Base-by-base conservation (phyloP, 306 rosid genomes). In the Cucumis cinereus region DNA sequence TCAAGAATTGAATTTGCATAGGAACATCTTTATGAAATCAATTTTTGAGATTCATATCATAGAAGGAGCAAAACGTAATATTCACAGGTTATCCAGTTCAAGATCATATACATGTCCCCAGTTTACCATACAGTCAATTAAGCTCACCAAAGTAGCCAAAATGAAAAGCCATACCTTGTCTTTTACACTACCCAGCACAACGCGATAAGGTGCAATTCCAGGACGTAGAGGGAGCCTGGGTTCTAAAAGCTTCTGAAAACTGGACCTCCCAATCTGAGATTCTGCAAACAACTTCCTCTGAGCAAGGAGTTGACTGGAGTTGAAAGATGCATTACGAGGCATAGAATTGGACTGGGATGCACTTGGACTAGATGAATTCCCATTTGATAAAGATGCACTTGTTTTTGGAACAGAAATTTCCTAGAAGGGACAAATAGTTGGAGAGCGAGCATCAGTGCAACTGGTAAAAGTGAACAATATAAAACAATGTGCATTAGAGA, bases 241-340 rank as follows among this genome's bases (percentile, higher is more conserved):
- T 82, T 93, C 98, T 79, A 93, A 85, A 78, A 93, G 98, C 89
- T 93, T 93, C 50, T 87, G 89, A 81, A 93, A 93, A 86, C 89
- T 89, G 83, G 95, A 88, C 85, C 84, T 85, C 82, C 98, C 94
- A 22, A 77, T 77, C 80, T 86, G 93, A 77, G 93, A 77, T 79
- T 88, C 93, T 14, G 88, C 80, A 79, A 79, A 83, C 59, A 79
- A 67, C 81, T 89, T 93, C 87, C 85, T 87, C 78, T 87, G 97
- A 81, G 79, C 80, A 78, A 75, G 80, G 36, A 75, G 84, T 80
- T 85, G 96, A 81, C 76, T 38, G 47, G 92, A 83, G 81, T 81
- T 89, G 82, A 79, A 78, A 63, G 95, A 77, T 45, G 86, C 23
- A 67, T 85, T 41, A 64, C 85, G 82, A 68, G 89, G 23, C 3